Evolutionary conservation across 345 rosid species (phyloP).

Genomic region (Lumnitzera racemosa): DNA sequence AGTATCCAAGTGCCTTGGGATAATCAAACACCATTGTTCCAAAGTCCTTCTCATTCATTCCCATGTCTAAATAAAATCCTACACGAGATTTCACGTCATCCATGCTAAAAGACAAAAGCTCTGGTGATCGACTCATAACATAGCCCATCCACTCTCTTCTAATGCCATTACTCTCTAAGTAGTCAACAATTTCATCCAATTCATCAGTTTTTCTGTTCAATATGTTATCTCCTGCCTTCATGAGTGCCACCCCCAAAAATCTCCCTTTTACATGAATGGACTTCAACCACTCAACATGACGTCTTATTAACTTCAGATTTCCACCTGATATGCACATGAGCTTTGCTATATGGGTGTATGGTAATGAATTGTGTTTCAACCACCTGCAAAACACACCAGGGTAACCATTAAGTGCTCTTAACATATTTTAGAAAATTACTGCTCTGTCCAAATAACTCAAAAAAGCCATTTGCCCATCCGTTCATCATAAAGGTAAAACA

Average conservation of each 20-base stretch:
- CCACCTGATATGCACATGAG: conserved; percentile 63
- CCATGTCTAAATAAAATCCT: conserved; percentile 61
- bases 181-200: conserved; percentile 55
- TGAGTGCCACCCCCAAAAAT: conserved; percentile 55
- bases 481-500: too few species aligned
- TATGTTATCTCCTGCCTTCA: conserved; percentile 54
- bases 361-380: conserved; percentile 75
- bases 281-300: conserved; percentile 62
- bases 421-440: too few species aligned
- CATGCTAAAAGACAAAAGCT: conserved; percentile 47
- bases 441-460: too few species aligned
- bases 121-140: conserved; percentile 71
- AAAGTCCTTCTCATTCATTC: conserved; percentile 76
- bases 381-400: conserved; percentile 42
- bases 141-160: conserved; percentile 86
- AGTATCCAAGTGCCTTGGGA: conserved; percentile 65
- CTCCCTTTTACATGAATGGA: conserved; percentile 68
- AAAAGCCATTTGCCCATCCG: too few species aligned
- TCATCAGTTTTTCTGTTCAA: conserved; percentile 44
- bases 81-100: conserved; percentile 63
- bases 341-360: conserved; percentile 74
- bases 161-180: conserved; percentile 67
- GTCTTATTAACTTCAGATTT: conserved; percentile 50
- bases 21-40: conserved; percentile 89
- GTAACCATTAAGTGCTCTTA: background rate